Evolutionary conservation across 2,329 filamentous ascomycete species (phyloP).

Genomic region (Trichoderma harzianum): DNA sequence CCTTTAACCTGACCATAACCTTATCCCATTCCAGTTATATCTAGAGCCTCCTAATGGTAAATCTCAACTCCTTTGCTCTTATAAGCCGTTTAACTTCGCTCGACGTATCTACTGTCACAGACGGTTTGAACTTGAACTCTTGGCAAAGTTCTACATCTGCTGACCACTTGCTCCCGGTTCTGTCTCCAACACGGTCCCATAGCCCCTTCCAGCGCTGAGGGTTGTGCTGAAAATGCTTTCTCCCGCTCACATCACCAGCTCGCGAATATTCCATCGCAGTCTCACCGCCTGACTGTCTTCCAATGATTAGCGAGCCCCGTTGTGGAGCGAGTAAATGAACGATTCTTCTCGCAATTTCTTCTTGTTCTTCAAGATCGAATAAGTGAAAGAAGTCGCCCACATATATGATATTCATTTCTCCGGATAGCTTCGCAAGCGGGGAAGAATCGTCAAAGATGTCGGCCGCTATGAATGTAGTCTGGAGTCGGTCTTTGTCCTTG

Average conservation of each 20-base stretch:
- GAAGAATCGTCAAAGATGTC: constrained; percentile 6
- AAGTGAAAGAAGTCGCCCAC: not conserved
- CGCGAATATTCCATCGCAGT: not conserved
- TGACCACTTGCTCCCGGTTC: not conserved
- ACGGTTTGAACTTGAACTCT: not conserved
- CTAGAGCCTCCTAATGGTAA: not conserved
- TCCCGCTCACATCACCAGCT: not conserved
- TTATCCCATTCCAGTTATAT: not conserved
- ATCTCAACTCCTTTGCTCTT: not conserved
- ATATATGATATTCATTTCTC: not conserved
- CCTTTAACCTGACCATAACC: not conserved
- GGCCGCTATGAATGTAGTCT: not conserved
- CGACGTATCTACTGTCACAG: not conserved
- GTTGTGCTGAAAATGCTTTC: not conserved
- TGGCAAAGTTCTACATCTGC: not conserved
- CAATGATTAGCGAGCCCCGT: not conserved
- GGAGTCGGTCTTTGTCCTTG: not conserved
- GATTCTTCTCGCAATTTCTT: not conserved
- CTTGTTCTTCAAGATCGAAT: not conserved
- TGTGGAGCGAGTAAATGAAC: not conserved
- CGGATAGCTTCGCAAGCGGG: not conserved
- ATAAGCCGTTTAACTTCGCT: not conserved
- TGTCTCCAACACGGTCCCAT: not conserved
- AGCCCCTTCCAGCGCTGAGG: not conserved
- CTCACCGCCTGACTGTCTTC: not conserved